Conservation (phyloP, 2,329 filamentous ascomycete species). For the Neodidymelliopsis sp. region DNA sequence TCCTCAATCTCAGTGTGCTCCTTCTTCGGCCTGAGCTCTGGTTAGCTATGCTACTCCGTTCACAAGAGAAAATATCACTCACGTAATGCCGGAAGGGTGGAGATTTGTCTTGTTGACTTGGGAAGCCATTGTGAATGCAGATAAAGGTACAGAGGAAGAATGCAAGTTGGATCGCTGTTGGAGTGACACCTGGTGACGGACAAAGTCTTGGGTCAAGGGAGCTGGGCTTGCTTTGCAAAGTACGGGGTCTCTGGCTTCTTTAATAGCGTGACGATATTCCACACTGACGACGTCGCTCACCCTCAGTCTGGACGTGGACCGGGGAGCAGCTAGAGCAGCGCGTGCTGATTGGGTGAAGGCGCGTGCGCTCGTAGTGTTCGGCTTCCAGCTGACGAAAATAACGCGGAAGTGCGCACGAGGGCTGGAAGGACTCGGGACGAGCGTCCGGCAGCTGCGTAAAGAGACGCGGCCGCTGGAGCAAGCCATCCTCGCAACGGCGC, state of each 20-base stretch:
- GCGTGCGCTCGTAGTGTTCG: constrained; percentile 29
- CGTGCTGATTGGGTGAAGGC: constrained; percentile 35
- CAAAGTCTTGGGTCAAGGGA: constrained; percentile 63
- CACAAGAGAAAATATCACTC: constrained; percentile 55
- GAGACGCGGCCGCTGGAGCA: constrained; percentile 14
- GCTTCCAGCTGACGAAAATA: constrained; percentile 39
- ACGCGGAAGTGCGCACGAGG: constrained; percentile 31
- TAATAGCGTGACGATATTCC: constrained; percentile 43
- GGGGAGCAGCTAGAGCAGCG: constrained; percentile 29
- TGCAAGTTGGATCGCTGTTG: constrained; percentile 67
- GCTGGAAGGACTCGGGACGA: constrained; percentile 30
- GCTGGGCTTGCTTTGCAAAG: constrained; percentile 51
- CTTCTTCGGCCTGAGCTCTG: constrained; percentile 69
- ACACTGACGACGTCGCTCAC: constrained; percentile 42
- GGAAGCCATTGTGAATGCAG: constrained; percentile 50
- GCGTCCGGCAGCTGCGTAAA: constrained; percentile 27
- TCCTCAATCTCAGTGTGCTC: constrained; percentile 98
- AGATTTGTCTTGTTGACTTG: constrained; percentile 89
- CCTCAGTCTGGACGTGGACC: constrained; percentile 32
- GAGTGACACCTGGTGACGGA: constrained; percentile 64
- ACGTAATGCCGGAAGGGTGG: constrained; percentile 90
- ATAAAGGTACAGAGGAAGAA: constrained; percentile 61
- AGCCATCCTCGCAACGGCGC: constrained; percentile 6
- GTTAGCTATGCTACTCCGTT: constrained; percentile 27
- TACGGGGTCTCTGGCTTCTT: constrained; percentile 47